Evolutionary conservation across 352 stramenopile species (phyloP), one percentile per base, ranked within the genome.

Genomic region (Phytophthora palmivora): DNA sequence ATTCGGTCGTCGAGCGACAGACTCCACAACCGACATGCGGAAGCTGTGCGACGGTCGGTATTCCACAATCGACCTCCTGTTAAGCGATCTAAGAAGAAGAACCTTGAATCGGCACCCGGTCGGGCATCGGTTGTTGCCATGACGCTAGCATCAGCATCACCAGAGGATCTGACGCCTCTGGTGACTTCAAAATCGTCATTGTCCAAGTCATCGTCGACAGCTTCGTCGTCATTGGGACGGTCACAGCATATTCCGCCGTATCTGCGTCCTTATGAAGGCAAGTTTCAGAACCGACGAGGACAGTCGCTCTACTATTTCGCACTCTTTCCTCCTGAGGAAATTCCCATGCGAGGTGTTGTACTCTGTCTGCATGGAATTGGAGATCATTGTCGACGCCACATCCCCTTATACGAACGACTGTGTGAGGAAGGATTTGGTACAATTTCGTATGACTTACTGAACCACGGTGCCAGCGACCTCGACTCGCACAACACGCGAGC

Each of bases 361-460:
- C 53, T 88, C 21, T 78, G 76, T 58, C 60, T 88, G 28, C 76
- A 88, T 49, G 79, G 79, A 16, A 73, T 84, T 41, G 74, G 75
- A 37, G 76, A 86, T 54, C 79, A 88, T 60, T 73, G 65, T 22
- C 67, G 76, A 19, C 72, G 79, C 16, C 78, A 82, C 55, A 65
- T 76, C 22, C 63, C 74, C 30, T 43, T 86, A 12, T 86, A 75
- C 56, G 69, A 85, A 56, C 63, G 60, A 5, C 42, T 88, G 50
- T 76, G 76, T 39, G 44, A 60, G 6, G 60, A 72, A 36, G 67
- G 72, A 19, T 86, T 86, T 14, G 79, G 68, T 12, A 76, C 87
- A n/a, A 51, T 85, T 26, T 61, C 79, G 12, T 83, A 84, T 57
- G 79, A 88, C 63, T 55, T 84, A 37, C 24, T 86, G 15, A 70